Evolutionary conservation across 805 yeast genomes (phyloP), one percentile per base, ranked within the genome.

Genomic region (Pichia gijzeniarum): DNA sequence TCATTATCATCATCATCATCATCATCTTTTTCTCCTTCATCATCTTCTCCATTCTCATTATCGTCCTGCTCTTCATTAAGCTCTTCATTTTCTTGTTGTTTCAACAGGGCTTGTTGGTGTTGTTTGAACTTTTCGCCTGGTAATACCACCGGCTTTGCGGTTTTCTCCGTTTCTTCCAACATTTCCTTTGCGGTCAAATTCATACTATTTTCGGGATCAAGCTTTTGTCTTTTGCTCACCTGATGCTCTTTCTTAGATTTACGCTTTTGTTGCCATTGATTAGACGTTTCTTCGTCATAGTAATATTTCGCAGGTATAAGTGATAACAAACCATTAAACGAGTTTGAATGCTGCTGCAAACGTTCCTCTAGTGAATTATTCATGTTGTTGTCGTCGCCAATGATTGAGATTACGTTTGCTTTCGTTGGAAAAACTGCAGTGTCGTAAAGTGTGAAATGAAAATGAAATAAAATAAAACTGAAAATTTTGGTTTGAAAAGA

Each of bases 281-380:
- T 82, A 56, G 83, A 80, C 2, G 91, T 82, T 48, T 86, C 91
- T 34, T 85, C 96, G 62, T 90, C 96, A 61, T 86, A 89, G 62
- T 91, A 91, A 59, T 84, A 89, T 60, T 89, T 88, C 3, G 97
- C 95, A 3, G 98, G 97, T 48, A 91, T 90, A 63, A 91, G 70
- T 18, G 96, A 87, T 48, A 91, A 70, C 43, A 91, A 70, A 20
- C 97, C 95, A 60, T 86, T 87, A 62, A 91, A 91, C 4, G 96
- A 88, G 42, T 79, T 70, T 13, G 93, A 80, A 59, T 84, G 89
- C 28, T 79, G 78, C 64, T 84, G 80, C 54, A 85, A 74, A 53
- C 95, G 79, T 60, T 85, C 93, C 81, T 80, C 58, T 25, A 54
- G 37, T 9, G 58, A 51, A 31, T 54, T 53, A 5, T 47, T 48